Evolutionary conservation across 2,329 filamentous ascomycete genomes (phyloP), one percentile per base, ranked within the genome.

Genomic region (Colletotrichum chrysophilum): DNA sequence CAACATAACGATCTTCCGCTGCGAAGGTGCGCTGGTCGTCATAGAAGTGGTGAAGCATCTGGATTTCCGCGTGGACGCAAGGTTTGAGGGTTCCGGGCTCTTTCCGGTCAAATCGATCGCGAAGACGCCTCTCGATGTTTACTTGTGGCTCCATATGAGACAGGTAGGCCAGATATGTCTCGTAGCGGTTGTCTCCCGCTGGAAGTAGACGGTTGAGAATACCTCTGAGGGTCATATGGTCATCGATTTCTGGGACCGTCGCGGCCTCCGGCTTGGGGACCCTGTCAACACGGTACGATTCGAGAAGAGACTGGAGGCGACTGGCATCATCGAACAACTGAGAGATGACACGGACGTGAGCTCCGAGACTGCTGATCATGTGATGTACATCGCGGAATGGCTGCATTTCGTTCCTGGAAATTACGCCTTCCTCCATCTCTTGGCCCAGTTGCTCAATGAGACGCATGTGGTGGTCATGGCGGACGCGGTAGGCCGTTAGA

Each of bases 31-130:
- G 78, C 0, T 77, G 43, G 0, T 78, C 78, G 7, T 76, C 66
- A 75, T 85, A 80, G 76, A 90, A 90, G 66, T 87, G 81, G 52
- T 91, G 87, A 1, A 90, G 79, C 4, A 89, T 79, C 69, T 87
- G 83, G 5, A 90, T 80, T 77, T 90, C 88, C 4, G 87, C 85
- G 76, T 90, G 88, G 13, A 86, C 82, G 4, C 71, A 34, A 2
- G 84, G 81, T 24, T 80, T 79, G 21, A 82, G 77, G 2, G 36
- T 38, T 38, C 16, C 36, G 7, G 36, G 36, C 26, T 75, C 70
- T 21, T 80, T 75, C 7, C 0, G 24, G 13, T 66, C 58, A 73
- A 84, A 85, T 21, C 79, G 73, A 12, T 79, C 13, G 7, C 77
- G 66, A 24, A 87, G 76, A 2, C 68, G 66, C 2, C 66, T 14